Base-by-base conservation (phyloP, 192 early-diverging fungal species). In the Pilaira anomala region DNA sequence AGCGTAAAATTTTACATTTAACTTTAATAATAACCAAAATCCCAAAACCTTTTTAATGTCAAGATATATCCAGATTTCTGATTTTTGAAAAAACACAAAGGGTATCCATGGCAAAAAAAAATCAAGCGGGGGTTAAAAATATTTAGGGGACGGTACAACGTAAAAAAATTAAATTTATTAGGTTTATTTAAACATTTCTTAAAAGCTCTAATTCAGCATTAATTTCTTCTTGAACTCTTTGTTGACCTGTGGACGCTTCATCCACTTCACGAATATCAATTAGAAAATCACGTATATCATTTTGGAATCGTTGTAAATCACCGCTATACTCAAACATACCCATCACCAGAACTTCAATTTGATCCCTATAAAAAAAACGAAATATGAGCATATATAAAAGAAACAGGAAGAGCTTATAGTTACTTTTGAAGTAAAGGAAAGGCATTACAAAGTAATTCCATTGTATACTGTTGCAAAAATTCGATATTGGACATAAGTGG, bases 401-500 rank as follows among this genome's bases (percentile, higher is more conserved):
- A 4, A 36, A n/a, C n/a, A n/a, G n/a, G n/a, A n/a, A n/a, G n/a
- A 16, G 13, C 13, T 4, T 4, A 40, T 6, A 58, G 48, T 48
- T 66, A 66, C 65, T 48, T 25, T 59, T 66, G 65, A 29, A 66
- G 44, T 52, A 61, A 49, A 4, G 59, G 66, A 40, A 73, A 73
- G 7, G 65, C 54, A 16, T 49, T 26, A 46, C 36, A 55, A 8
- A 73, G 42, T 42, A 66, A 49, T 13, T 60, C 36, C 14, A 54
- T 24, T 0, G 62, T 65, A 67, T 66, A 63, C 1, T 55, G 26
- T 14, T 58, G 65, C 19, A 73, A 46, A 48, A 63, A 73, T 19
- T 26, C 65, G 4, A 61, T 49, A 58, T 73, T 73, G 4, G 71
- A 73, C 65, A 73, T 73, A 11, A 67, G 48, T 46, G 71, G 61